Evolutionary conservation across 2,329 filamentous ascomycete genomes (phyloP).

Genomic region (Metarhizium sp.): DNA sequence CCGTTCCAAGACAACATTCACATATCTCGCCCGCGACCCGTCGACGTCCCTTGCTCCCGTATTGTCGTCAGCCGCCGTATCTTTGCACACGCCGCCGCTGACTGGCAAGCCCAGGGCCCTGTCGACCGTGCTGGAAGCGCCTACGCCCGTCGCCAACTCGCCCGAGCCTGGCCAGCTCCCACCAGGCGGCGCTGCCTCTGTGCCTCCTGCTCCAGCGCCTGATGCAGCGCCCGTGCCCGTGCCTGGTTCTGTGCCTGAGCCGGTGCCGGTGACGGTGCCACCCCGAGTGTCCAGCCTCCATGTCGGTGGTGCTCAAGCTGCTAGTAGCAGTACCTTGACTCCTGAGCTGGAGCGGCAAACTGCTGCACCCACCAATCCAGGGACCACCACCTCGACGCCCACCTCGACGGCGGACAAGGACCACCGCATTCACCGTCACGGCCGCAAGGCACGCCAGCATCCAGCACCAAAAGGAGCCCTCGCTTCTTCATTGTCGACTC

Average conservation of each 20-base stretch:
- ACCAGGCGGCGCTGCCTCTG: background rate
- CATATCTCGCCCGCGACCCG: background rate
- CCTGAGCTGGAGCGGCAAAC: background rate
- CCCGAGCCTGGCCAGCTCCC: background rate
- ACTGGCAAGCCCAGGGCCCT: background rate
- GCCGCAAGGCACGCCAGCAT: background rate
- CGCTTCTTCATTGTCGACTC: background rate
- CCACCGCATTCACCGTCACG: background rate
- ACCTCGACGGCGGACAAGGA: background rate
- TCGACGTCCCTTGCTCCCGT: background rate
- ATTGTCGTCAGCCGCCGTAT: background rate
- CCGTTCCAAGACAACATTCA: background rate
- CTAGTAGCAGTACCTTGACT: no score
- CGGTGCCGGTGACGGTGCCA: conserved; percentile 1
- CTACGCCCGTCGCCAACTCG: background rate
- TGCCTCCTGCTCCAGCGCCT: background rate
- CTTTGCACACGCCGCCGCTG: background rate
- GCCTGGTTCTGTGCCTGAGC: background rate
- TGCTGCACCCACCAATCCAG: background rate
- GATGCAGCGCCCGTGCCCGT: background rate
- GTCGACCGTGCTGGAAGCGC: conserved; percentile 1
- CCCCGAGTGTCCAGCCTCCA: background rate
- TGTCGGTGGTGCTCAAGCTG: background rate
- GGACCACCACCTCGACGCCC: background rate
- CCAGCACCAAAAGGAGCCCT: background rate